Evolutionary conservation across 352 stramenopile species (phyloP).

Genomic region (Blastocystis sp.): DNA sequence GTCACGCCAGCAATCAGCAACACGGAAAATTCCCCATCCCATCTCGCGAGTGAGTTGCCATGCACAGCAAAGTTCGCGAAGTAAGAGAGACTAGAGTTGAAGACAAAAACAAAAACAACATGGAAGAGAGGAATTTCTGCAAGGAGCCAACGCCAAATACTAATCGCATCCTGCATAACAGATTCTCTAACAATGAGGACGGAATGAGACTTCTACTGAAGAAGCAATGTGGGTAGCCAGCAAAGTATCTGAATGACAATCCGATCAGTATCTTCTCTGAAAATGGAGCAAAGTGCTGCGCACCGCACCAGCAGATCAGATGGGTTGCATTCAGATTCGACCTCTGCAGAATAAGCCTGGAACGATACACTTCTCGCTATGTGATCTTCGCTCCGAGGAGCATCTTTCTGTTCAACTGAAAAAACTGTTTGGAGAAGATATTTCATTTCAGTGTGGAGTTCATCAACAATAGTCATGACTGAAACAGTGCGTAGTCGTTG

Average conservation of each 20-base stretch:
- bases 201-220: neutral
- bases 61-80: neutral
- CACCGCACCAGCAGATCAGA: conserved; percentile 21
- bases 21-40: conserved; percentile 18
- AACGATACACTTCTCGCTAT: neutral
- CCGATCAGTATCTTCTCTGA: neutral
- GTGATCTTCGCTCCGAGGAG: neutral
- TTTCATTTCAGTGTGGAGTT: neutral
- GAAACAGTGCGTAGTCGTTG: neutral
- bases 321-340: neutral
- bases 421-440: neutral
- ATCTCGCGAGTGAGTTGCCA: neutral
- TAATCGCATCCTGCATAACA: conserved; percentile 14
- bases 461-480: neutral
- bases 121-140: conserved; percentile 26
- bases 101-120: neutral
- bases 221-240: neutral
- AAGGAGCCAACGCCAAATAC: conserved; percentile 33
- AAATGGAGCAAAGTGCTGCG: neutral
- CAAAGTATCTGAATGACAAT: conserved; percentile 31
- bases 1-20: conserved; percentile 33
- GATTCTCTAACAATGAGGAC: neutral
- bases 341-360: neutral
- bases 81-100: neutral
- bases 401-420: neutral